Base-by-base conservation (phyloP, 2,329 filamentous ascomycete genomes). In the Graphilbum fragrans region DNA sequence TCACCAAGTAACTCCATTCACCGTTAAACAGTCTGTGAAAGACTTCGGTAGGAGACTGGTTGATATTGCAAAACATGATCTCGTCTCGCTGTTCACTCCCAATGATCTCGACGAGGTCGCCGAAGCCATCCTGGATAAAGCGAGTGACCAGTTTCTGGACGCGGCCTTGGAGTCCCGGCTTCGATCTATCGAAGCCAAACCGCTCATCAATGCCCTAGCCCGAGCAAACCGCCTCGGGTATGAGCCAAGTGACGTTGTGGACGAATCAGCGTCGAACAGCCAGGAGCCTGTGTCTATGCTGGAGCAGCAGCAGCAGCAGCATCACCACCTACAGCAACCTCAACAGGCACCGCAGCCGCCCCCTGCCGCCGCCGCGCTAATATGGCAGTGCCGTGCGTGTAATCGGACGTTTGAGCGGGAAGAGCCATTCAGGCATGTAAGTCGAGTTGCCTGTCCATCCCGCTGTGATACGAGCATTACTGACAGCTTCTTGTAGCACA, bases 201-300 rank as follows among this genome's bases (percentile, higher is more conserved):
- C 66, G 14, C 62, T 77, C 3, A 67, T 77, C 41, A 75, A 76
- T 43, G 69, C 71, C 14, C 61, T 77, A 18, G 72, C 72, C 2
- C 61, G 66, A 29, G 71, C 72, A 2, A 70, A 74, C 49, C 69
- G 74, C 3, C 62, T 77, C 0, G 74, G 74, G 2, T 77, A 77
- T 42, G 66, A 74, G 38, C 57, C 60, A 0, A 56, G 59, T 25
- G 73, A 77, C 41, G 58, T 71, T 3, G 57, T 73, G 12, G 63
- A 67, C 25, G 64, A 69, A 17, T 32, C 54, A 18, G 45, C 50
- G 22, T 59, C 64, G 43, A 58, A 56, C 45, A 37, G 55, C 22
- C 50, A 54, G 25, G 64, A 67, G 45, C 57, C 54, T 21, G 60
- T 66, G 17, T 59, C 66, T 3, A 51, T 52, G 2, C 40, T 43